Base-by-base conservation (phyloP, 2,329 filamentous ascomycete genomes). In the Lachnellula suecica region DNA sequence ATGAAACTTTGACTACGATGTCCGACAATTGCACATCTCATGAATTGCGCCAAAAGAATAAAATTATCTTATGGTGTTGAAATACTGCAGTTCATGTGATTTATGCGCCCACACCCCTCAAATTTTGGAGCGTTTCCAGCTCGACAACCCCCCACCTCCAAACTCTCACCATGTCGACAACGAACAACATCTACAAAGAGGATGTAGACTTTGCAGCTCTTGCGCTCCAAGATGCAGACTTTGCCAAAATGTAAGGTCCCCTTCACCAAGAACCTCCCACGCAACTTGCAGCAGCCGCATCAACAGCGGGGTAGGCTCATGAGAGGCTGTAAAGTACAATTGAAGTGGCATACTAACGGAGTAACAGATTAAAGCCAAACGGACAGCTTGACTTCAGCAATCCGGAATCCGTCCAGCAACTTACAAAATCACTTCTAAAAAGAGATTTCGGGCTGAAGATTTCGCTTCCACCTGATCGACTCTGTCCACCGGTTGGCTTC, bases 331-430 rank as follows among this genome's bases (percentile, higher is more conserved):
- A 19, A 24, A n/a, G 3, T 24, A n/a, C 7, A 11, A 22, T 20
- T 11, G n/a, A 22, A 8, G 9, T 43, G 11, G 17, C 29, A 25
- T n/a, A 35, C 55, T 59, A 47, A 58, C 29, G 13, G 34, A 22
- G 6, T 23, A 49, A 9, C 57, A 81, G 78, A 52, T 64, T 82
- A 27, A 81, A 76, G 60, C 58, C 70, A 45, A 80, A 80, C 54
- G 77, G 76, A 8, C 82, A 86, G 58, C 75, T 96, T 23, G 84
- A 97, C 71, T 97, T 97, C 63, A 85, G 83, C 47, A 81, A 96
- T 63, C 87, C 92, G 4, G 73, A 78, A 45, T 83, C 89, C 20
- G 82, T 96, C 8, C 82, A 88, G 82, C 91, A 85, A 61, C 76
- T 97, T 44, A 95, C 92, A 10, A 91, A 88, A 65, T 85, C 86